Evolutionary conservation across 208 protist species (phyloP).

Genomic region (Crithidia brevicula): DNA sequence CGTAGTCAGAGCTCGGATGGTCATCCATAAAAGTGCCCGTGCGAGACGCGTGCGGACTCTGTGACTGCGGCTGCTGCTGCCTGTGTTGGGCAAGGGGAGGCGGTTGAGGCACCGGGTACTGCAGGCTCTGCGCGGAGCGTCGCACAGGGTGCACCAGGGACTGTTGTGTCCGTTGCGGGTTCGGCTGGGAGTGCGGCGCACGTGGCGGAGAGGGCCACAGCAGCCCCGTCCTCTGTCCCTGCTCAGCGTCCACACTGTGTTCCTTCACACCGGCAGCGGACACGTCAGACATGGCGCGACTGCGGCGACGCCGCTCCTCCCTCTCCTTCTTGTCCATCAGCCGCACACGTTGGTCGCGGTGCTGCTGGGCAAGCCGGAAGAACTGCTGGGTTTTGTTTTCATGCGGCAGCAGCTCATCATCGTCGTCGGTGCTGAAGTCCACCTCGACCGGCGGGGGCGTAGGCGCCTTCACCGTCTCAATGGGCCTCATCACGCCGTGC

Average conservation of each 20-base stretch:
- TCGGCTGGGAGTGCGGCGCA: neutral
- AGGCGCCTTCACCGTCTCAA: neutral
- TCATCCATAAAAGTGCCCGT: neutral
- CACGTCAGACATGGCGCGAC: too few relatives aligned
- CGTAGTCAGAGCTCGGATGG: neutral
- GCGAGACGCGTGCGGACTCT: too few relatives aligned
- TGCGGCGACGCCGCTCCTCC: neutral
- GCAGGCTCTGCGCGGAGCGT: too few relatives aligned
- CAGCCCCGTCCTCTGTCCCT: neutral
- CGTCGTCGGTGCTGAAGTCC: conserved; percentile 10
- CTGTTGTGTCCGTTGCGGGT: neutral
- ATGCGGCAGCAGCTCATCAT: conserved; percentile 1
- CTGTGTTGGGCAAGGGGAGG: neutral
- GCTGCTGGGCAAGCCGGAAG: conserved; percentile 18
- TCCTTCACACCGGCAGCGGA: too few relatives aligned
- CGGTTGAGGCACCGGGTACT: neutral
- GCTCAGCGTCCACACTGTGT: too few relatives aligned
- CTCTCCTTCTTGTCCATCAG: neutral
- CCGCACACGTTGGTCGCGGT: neutral
- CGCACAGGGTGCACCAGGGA: neutral
- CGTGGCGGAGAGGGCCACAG: neutral
- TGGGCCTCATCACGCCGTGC: neutral
- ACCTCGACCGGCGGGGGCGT: neutral
- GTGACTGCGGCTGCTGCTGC: neutral
- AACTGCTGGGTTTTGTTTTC: conserved; percentile 19